A percentile compares a stretch with the other conserved stretches of the same genome.
Evolutionary conservation across 495 filamentous ascomycete genomes (phyloP).

Genomic region (Clohesyomyces aquaticus): DNA sequence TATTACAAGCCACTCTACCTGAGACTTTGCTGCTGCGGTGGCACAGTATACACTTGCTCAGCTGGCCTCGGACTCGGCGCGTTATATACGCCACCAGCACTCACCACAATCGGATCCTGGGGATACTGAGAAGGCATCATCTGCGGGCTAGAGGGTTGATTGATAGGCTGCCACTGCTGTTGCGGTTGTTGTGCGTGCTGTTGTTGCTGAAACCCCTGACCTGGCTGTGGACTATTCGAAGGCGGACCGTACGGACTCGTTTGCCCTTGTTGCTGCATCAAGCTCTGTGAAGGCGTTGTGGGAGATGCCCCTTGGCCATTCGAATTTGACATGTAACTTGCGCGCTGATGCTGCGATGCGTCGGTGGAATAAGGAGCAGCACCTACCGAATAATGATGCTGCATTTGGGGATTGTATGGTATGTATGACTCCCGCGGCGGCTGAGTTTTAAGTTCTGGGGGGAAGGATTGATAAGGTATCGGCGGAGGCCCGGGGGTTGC

Average conservation of each 20-base stretch:
- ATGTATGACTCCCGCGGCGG: not conserved
- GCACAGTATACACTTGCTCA: not conserved
- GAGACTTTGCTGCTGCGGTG: not conserved
- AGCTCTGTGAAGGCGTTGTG: not conserved
- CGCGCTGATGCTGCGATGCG: not conserved
- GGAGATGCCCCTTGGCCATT: no score
- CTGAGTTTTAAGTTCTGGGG: not conserved
- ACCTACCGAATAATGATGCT: no score
- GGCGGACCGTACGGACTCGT: conserved; percentile 17
- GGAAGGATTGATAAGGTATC: conserved; percentile 1
- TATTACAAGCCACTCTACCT: not conserved
- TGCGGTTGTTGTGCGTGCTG: conserved; percentile 3
- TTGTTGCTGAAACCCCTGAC: not conserved
- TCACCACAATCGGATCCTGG: not conserved
- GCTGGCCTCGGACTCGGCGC: not conserved
- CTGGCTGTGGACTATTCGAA: not conserved
- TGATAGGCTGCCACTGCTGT: conserved; percentile 19
- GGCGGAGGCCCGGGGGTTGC: not conserved
- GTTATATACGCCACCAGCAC: not conserved
- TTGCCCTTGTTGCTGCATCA: not conserved
- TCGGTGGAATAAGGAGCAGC: no score
- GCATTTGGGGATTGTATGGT: not conserved
- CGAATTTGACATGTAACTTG: not conserved
- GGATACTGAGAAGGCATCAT: not conserved
- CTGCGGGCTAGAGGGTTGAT: conserved; percentile 10